These are phyloP conservation scores for Claviceps humidiphila DNA, from an alignment of 2,329 filamentous ascomycete genomes.

Conservation along the genomic window DNA sequence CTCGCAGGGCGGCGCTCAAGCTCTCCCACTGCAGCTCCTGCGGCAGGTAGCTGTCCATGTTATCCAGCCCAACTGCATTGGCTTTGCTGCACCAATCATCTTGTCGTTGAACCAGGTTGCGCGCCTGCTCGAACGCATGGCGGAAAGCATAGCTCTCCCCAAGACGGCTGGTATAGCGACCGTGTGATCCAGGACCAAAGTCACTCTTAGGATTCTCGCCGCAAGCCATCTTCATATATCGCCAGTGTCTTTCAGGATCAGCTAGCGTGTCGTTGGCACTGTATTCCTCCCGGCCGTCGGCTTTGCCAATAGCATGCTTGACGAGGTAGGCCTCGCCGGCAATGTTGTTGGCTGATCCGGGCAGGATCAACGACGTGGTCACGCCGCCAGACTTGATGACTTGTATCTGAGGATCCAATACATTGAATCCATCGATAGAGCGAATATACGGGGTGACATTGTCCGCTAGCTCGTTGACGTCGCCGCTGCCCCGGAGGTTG, in stretches of 20 bases:
- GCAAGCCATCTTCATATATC: conserved; percentile 68
- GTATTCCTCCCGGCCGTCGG: conserved; percentile 47
- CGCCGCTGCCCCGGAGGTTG: conserved; percentile 36
- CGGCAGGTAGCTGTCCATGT: conserved; percentile 44
- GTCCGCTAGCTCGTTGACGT: conserved; percentile 49
- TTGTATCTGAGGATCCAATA: conserved; percentile 49
- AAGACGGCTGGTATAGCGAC: conserved; percentile 45
- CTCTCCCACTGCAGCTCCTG: conserved; percentile 51
- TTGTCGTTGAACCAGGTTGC: conserved; percentile 41
- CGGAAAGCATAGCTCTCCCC: conserved; percentile 59
- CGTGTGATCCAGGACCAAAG: conserved; percentile 28
- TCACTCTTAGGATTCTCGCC: conserved; percentile 55
- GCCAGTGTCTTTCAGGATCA: conserved; percentile 50
- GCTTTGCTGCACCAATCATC: conserved; percentile 56
- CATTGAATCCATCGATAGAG: conserved; percentile 51
- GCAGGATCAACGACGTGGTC: conserved; percentile 52
- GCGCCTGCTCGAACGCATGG: conserved; percentile 52
- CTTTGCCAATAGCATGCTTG: conserved; percentile 50
- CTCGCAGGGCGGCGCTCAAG: conserved; percentile 47
- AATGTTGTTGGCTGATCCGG: conserved; percentile 61
- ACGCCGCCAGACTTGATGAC: conserved; percentile 64
- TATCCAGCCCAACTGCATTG: conserved; percentile 33
- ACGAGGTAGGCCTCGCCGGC: conserved; percentile 57
- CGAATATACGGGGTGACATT: conserved; percentile 57
- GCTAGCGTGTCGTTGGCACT: conserved; percentile 52